These are phyloP conservation scores for Xylariaceae sp. DNA, from an alignment of 2,329 filamentous ascomycete genomes.

Conservation along the genomic window DNA sequence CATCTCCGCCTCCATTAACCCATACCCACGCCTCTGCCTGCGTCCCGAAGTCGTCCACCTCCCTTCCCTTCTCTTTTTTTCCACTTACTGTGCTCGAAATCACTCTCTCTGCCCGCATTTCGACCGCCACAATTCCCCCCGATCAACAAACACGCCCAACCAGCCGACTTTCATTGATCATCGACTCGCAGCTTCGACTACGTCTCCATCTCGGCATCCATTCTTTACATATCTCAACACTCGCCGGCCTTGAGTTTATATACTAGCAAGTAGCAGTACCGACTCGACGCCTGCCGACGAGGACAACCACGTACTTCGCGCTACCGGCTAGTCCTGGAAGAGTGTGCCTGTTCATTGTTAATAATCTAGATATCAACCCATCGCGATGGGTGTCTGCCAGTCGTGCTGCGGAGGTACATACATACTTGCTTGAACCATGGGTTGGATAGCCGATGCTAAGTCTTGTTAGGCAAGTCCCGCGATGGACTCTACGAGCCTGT, in stretches of 20 bases:
- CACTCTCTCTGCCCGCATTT: background rate
- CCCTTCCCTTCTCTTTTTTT: background rate
- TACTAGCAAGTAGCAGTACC: constrained; percentile 1
- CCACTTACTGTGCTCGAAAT: background rate
- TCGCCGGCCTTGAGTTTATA: background rate
- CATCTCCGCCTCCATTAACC: background rate
- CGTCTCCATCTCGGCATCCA: background rate
- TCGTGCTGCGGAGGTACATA: constrained; percentile 35
- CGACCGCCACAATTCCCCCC: background rate
- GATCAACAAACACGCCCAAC: background rate
- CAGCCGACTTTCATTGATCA: constrained; percentile 8
- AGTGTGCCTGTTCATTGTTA: constrained; percentile 6
- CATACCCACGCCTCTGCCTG: background rate
- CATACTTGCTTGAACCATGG: constrained; percentile 6
- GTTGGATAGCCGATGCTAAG: constrained; percentile 28
- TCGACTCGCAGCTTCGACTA: background rate
- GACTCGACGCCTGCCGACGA: background rate
- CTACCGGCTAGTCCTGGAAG: background rate
- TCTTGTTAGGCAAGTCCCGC: constrained; percentile 60
- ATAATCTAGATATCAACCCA: constrained; percentile 14
- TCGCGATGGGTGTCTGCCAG: constrained; percentile 34
- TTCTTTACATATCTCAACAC: constrained; percentile 3
- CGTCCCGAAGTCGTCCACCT: background rate
- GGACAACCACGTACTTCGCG: background rate
- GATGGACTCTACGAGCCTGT: constrained; percentile 82